Conservation (phyloP, 345 rosid genomes). For the Ceriops zippeliana region DNA sequence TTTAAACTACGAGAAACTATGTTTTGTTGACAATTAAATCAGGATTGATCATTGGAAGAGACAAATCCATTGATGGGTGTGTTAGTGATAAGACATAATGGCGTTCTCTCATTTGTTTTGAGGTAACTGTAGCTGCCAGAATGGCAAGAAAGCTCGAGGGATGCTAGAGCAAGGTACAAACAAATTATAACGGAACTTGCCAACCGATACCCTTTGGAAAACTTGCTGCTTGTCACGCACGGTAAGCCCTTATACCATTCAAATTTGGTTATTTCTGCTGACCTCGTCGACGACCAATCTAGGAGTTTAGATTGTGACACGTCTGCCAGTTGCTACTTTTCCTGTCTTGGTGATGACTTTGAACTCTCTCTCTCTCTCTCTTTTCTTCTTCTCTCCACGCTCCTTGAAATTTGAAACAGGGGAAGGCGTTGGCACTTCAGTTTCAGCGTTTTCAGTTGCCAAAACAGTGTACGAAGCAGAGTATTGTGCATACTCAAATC, state of each 20-base stretch:
- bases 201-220: slow-evolving; percentile 69
- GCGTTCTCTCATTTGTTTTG: slow-evolving; percentile 5
- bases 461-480: slow-evolving; percentile 54
- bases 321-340: too few species aligned
- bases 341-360: neutral
- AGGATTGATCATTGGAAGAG: too few species aligned
- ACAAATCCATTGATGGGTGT: neutral
- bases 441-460: slow-evolving; percentile 53
- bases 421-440: slow-evolving; percentile 79
- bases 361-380: neutral
- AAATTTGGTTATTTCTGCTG: neutral
- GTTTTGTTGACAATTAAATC: too few species aligned
- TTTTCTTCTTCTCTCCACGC: neutral
- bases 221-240: slow-evolving; percentile 77
- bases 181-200: slow-evolving; percentile 58
- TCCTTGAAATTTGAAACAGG: slow-evolving; percentile 36
- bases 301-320: too few species aligned
- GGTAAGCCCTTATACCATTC: slow-evolving; percentile 39
- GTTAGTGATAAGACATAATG: neutral
- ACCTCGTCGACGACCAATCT: too few species aligned
- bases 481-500: slow-evolving; percentile 63
- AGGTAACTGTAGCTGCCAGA: slow-evolving; percentile 48
- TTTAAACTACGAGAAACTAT: too few species aligned
- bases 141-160: slow-evolving; percentile 57
- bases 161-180: slow-evolving; percentile 52